These are phyloP conservation scores for Sugiyamaella castrensis DNA, from an alignment of 1,139 yeast species.

Conservation along the genomic window DNA sequence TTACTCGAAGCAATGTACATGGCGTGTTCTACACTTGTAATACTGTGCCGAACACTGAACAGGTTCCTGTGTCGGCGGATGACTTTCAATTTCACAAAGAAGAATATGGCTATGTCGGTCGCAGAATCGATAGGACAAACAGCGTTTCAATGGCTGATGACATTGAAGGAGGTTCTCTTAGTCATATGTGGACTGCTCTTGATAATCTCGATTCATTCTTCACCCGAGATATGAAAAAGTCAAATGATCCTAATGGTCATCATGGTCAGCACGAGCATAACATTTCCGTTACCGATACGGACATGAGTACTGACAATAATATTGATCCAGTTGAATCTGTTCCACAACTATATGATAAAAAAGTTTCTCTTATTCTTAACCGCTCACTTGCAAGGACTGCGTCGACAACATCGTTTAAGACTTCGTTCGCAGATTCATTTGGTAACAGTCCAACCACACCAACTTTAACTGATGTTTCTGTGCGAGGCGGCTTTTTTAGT, in stretches of 20 bases:
- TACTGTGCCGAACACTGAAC: conserved; percentile 33
- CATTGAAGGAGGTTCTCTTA: conserved; percentile 75
- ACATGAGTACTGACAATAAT: conserved; percentile 41
- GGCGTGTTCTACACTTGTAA: conserved; percentile 89
- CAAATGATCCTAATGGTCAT: neutral
- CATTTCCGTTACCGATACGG: conserved; percentile 42
- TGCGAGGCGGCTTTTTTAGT: neutral
- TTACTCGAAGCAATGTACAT: conserved; percentile 89
- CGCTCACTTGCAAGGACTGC: conserved; percentile 73
- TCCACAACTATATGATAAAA: conserved; percentile 75
- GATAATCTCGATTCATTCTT: conserved; percentile 92
- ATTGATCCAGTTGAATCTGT: conserved; percentile 59
- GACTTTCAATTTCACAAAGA: conserved; percentile 51
- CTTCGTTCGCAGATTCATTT: conserved; percentile 52
- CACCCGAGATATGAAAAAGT: conserved; percentile 53
- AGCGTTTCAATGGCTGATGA: conserved; percentile 43
- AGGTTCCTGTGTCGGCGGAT: conserved; percentile 26
- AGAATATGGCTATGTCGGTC: conserved; percentile 39
- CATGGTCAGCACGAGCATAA: conserved; percentile 28
- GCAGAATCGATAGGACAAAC: conserved; percentile 24
- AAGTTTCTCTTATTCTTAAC: conserved; percentile 71
- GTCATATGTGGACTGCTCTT: conserved; percentile 95
- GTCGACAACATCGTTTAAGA: conserved; percentile 72
- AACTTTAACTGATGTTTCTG: conserved; percentile 11
- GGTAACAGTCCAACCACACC: conserved; percentile 25